Conservation (phyloP, 148 eudicot genomes). For the Drosera capensis region DNA sequence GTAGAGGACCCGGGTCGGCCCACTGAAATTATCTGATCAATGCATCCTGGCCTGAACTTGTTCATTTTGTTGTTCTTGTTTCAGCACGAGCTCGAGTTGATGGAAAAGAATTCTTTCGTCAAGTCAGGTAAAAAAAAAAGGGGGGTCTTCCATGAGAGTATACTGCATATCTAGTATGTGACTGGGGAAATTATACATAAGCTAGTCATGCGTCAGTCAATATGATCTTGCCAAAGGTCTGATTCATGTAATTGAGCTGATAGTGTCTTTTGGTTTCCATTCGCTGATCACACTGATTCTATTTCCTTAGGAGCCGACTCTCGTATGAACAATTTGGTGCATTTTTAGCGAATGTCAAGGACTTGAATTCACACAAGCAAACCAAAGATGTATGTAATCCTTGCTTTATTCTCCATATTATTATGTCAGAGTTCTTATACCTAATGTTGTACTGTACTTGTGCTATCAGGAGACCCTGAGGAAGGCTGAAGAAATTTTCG, state of each 20-base stretch:
- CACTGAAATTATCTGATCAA: too few relatives aligned
- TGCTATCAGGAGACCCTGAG: slow-evolving; percentile 56
- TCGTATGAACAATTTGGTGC: slow-evolving; percentile 91
- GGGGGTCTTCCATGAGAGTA: too few relatives aligned
- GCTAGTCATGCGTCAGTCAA: too few relatives aligned
- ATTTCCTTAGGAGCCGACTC: slow-evolving; percentile 87
- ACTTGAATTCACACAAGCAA: slow-evolving; percentile 81
- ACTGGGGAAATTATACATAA: too few relatives aligned
- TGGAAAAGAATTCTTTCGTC: slow-evolving; percentile 96
- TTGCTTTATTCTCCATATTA: slow-evolving; percentile 1
- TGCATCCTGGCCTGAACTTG: too few relatives aligned
- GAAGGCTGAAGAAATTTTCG: slow-evolving; percentile 88
- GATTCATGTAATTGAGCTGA: too few relatives aligned
- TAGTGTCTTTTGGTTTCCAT: background rate
- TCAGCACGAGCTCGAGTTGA: slow-evolving; percentile 83
- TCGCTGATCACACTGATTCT: slow-evolving; percentile 5
- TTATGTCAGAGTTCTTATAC: background rate
- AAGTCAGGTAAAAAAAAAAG: slow-evolving; percentile 67
- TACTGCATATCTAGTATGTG: too few relatives aligned
- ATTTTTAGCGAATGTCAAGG: slow-evolving; percentile 90
- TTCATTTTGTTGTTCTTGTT: slow-evolving; percentile 5
- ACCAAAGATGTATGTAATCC: slow-evolving; percentile 53
- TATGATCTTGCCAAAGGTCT: too few relatives aligned
- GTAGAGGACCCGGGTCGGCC: too few relatives aligned
- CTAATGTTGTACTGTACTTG: background rate